Evolutionary conservation across 2,329 filamentous ascomycete species (phyloP).

Genomic region (Arthrocladium fulminans): DNA sequence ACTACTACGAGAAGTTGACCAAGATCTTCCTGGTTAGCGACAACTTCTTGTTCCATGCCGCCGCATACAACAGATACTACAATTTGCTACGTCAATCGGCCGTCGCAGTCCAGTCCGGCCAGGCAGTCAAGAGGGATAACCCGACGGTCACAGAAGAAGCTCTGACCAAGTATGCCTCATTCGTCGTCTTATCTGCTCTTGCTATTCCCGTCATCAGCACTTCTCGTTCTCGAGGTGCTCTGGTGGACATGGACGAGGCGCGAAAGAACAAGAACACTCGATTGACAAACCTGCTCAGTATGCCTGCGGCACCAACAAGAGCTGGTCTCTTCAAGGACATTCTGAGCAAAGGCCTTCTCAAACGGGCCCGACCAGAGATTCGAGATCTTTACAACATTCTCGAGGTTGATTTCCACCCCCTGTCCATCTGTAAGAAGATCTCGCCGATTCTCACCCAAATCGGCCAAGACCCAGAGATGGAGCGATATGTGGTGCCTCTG

Average conservation of each 20-base stretch:
- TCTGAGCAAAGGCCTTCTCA: constrained; percentile 85
- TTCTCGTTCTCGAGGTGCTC: constrained; percentile 83
- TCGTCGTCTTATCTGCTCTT: constrained; percentile 86
- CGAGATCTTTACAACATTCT: constrained; percentile 96
- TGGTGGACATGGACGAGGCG: constrained; percentile 93
- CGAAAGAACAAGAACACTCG: constrained; percentile 98
- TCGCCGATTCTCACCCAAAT: constrained; percentile 92
- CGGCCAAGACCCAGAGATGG: constrained; percentile 87
- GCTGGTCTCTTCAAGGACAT: constrained; percentile 90
- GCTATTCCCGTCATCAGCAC: constrained; percentile 99
- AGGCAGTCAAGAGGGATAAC: constrained; percentile 89
- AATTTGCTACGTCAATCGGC: constrained; percentile 89
- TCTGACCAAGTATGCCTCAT: constrained; percentile 88
- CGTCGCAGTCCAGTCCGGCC: constrained; percentile 69
- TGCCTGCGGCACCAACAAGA: constrained; percentile 81
- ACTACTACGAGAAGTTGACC: constrained; percentile 99
- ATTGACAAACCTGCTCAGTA: constrained; percentile 88
- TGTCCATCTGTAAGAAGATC: constrained; percentile 98
- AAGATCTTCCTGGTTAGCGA: constrained; percentile 98
- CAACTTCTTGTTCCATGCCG: constrained; percentile 98
- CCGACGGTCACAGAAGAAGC: constrained; percentile 81
- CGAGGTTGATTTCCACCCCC: constrained; percentile 96
- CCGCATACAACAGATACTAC: constrained; percentile 95
- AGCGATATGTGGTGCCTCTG: constrained; percentile 88
- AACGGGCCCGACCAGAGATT: constrained; percentile 88